Evolutionary conservation across 805 yeast species (phyloP), one percentile per base, ranked within the genome.

Genomic region (Hanseniaspora valbyensis): DNA sequence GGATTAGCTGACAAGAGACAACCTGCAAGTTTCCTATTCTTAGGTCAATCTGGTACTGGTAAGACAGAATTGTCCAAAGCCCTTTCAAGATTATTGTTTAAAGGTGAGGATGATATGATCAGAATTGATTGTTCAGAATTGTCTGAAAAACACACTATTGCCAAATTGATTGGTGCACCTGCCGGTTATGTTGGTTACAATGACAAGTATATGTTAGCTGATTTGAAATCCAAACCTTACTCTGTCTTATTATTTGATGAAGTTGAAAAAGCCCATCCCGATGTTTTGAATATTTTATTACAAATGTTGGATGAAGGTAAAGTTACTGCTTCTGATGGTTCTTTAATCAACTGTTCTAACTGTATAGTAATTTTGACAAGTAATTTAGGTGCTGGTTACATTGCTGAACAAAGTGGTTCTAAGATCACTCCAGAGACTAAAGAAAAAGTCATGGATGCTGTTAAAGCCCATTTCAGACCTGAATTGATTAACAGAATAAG

Each of bases 211-310:
- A 77, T 90, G 58, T 74, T 92, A 57, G 92, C 98, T 5, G 95
- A 92, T 60, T 73, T 92, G 52, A 75, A 86, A 54, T 77, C 96
- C 61, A 81, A 83, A 54, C 98, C 98, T 52, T 92, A 92, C 69
- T 86, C 96, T 5, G 98, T 92, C n/a, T 75, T 92, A 37, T 73
- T 92, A 54, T 92, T 92, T 62, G 98, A 92, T 68, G 98, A 92
- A 70, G 95, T 92, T 52, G 98, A 92, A 64, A 92, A 92, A 68
- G 98, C 98, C 16, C 95, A 95, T 6, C 98, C 98, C 1, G 97
- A 90, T 65, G 98, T 92, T 2, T 72, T 90, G 62, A 92, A 96
- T 8, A 83, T 92, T 19, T 72, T 92, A 60, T 73, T 92, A 58
- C 98, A 92, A 67, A 78, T 92, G 69, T 72, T 92, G 54, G 98